Percentiles rank a stretch among this genome's conserved stretches.
These are phyloP conservation scores for Colletotrichum sp. DNA, from an alignment of 2,329 filamentous ascomycete genomes.

Conservation along the genomic window DNA sequence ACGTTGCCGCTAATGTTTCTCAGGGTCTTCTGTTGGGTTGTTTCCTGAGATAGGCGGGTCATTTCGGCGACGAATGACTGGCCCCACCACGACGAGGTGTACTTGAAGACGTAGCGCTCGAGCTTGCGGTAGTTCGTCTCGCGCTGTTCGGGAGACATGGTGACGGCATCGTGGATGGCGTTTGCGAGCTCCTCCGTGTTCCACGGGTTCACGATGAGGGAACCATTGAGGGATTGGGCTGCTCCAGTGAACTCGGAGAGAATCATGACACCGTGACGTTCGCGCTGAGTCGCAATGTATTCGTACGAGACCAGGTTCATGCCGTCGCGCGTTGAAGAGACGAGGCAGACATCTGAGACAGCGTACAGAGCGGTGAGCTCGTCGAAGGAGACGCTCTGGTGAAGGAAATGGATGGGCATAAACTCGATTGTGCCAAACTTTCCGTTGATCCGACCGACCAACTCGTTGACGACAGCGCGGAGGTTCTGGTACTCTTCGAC, in stretches of 20 bases:
- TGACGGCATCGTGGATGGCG: conserved; percentile 94
- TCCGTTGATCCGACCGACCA: conserved; percentile 96
- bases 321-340: conserved; percentile 94
- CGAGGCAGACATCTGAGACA: conserved; percentile 89
- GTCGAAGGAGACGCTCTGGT: conserved; percentile 94
- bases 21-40: conserved; percentile 42
- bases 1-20: conserved; percentile 45
- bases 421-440: conserved; percentile 97
- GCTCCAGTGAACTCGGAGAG: conserved; percentile 97
- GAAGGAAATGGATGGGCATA: conserved; percentile 98
- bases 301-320: conserved; percentile 99
- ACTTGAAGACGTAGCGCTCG: conserved; percentile 95
- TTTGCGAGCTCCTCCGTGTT: conserved; percentile 95
- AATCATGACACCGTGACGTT: conserved; percentile 91
- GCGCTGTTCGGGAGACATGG: conserved; percentile 90
- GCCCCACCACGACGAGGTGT: conserved; percentile 97
- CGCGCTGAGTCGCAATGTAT: conserved; percentile 92
- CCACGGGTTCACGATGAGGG: conserved; percentile 96
- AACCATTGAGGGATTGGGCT: conserved; percentile 91
- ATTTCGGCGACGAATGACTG: conserved; percentile 90
- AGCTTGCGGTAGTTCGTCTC: conserved; percentile 89
- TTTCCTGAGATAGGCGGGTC: conserved; percentile 51
- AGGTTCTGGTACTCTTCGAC: conserved; percentile 99
- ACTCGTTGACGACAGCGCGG: conserved; percentile 92
- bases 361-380: conserved; percentile 94